Conservation (phyloP, 2,329 filamentous ascomycete genomes). For the Colletotrichum navitas region DNA sequence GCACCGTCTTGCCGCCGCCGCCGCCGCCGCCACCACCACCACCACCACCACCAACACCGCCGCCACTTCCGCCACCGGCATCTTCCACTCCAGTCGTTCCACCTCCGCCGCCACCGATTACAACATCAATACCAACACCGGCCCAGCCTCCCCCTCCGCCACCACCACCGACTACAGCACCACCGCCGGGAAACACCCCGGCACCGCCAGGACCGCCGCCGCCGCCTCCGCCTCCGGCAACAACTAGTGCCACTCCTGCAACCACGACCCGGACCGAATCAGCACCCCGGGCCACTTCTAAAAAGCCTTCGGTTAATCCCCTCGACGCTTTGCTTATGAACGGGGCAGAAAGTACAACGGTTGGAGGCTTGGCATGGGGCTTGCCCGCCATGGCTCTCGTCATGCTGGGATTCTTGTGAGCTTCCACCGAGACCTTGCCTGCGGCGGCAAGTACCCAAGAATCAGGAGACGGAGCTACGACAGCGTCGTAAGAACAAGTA, state of each 20-base stretch:
- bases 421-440: not conserved
- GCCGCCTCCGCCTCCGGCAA: not conserved
- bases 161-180: not conserved
- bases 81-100: not conserved
- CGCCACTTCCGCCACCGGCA: not conserved
- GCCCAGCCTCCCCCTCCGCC: slow-evolving; percentile 18
- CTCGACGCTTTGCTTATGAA: slow-evolving; percentile 35
- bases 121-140: slow-evolving; percentile 11
- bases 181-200: not conserved
- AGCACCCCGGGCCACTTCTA: slow-evolving; percentile 10
- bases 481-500: slow-evolving; percentile 19
- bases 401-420: not conserved
- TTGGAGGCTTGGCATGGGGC: not conserved
- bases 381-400: not conserved
- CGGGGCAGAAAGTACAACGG: not conserved
- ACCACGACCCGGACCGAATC: not conserved
- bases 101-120: slow-evolving; percentile 7
- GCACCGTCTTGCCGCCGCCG: not conserved
- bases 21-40: not conserved
- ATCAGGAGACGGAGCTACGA: not conserved
- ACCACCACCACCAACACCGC: not conserved
- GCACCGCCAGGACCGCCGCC: not conserved
- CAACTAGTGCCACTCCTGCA: slow-evolving; percentile 4
- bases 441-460: not conserved
- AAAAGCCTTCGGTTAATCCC: slow-evolving; percentile 29